Conservation (phyloP, 495 filamentous ascomycete species). For the Aspergillus sparsus region DNA sequence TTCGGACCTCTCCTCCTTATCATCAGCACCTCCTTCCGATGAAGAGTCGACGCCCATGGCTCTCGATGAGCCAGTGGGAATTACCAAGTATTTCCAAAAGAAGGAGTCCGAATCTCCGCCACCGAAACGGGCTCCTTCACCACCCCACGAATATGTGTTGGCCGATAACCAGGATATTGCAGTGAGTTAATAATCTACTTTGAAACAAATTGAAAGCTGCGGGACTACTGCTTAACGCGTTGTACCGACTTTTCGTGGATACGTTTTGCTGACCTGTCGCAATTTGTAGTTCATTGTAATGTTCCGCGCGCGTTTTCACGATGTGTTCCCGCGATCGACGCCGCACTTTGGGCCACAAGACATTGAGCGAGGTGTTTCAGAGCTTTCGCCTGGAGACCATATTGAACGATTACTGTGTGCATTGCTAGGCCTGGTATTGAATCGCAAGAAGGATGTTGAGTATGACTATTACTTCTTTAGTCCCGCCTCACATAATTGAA, state of each 20-base stretch:
- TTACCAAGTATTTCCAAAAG: constrained; percentile 48
- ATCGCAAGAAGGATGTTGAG: constrained; percentile 98
- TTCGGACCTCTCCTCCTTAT: constrained; percentile 59
- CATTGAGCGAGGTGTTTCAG: constrained; percentile 81
- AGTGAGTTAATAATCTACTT: constrained; percentile 56
- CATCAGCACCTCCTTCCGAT: constrained; percentile 58
- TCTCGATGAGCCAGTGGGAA: constrained; percentile 45
- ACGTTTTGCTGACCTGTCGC: constrained; percentile 43
- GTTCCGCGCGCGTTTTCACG: constrained; percentile 91
- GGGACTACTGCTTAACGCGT: constrained; percentile 36
- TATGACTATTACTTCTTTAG: constrained; percentile 54
- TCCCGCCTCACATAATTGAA: constrained; percentile 5
- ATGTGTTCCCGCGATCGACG: constrained; percentile 82
- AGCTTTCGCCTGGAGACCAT: constrained; percentile 74
- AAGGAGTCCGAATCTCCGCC: constrained; percentile 63
- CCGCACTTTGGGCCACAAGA: constrained; percentile 92
- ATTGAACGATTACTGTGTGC: constrained; percentile 89
- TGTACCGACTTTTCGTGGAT: constrained; percentile 24
- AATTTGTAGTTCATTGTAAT: constrained; percentile 86
- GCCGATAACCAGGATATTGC: constrained; percentile 88
- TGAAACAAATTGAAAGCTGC: constrained; percentile 3
- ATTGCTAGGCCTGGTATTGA: constrained; percentile 81
- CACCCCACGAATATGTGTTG: constrained; percentile 83
- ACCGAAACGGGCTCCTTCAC: constrained; percentile 74
- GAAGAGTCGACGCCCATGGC: constrained; percentile 51